phyloP scores from a whole-genome alignment of 2,329 filamentous ascomycete genomes.

The Triangularia verruculosa region DNA sequence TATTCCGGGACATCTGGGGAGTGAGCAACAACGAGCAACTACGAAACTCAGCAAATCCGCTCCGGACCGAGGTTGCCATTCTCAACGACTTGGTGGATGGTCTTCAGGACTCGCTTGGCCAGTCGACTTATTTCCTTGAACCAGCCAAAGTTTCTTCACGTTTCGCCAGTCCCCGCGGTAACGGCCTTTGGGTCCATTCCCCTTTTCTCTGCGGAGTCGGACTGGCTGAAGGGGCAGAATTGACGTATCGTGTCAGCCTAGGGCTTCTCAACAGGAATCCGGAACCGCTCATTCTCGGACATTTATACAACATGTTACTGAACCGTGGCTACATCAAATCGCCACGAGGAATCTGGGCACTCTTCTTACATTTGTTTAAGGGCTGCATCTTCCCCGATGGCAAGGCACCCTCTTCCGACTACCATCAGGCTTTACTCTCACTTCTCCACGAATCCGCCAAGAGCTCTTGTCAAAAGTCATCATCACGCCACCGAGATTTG shows the following conservation, averaged over 20 bases:
- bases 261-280: conserved; percentile 38
- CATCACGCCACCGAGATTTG: background rate
- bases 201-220: conserved; percentile 48
- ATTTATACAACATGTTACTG: conserved; percentile 49
- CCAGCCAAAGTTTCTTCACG: conserved; percentile 38
- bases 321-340: conserved; percentile 34
- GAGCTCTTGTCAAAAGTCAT: background rate
- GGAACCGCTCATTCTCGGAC: conserved; percentile 39
- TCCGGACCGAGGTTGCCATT: background rate
- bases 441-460: background rate
- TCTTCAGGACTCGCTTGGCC: background rate
- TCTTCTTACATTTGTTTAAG: background rate
- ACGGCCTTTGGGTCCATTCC: conserved; percentile 48
- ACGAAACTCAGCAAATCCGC: background rate
- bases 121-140: background rate
- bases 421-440: conserved; percentile 23
- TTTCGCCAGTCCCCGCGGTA: conserved; percentile 39
- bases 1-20: background rate
- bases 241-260: conserved; percentile 36
- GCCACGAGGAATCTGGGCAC: background rate
- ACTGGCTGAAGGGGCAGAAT: conserved; percentile 42
- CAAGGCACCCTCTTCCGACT: conserved; percentile 32
- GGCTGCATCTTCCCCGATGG: conserved; percentile 32
- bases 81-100: background rate
- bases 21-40: background rate